Evolutionary conservation across 495 filamentous ascomycete genomes (phyloP), one percentile per base, ranked within the genome.

Genomic region (Hypomontagnella submonticulosa): DNA sequence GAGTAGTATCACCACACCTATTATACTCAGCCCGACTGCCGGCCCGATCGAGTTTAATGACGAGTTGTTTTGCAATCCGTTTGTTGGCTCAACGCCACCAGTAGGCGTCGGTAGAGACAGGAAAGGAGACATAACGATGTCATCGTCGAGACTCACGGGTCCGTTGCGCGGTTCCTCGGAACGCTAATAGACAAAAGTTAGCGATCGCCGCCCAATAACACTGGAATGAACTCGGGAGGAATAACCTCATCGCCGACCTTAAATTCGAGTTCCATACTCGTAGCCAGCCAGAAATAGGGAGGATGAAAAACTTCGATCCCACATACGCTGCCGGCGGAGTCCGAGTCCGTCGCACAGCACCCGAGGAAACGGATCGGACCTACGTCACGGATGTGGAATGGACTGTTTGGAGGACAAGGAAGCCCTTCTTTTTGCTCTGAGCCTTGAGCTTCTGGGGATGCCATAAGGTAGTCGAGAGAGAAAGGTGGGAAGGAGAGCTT

Each of bases 321-420:
- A 19, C 75, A 79, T 18, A 63, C 54, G 5, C 64, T 70, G 12
- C 65, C 66, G 8, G 51, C 51, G 13, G 53, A 16, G 50, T 75
- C 77, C 2, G 76, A 75, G 18, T 77, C 20, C 47, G 48, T 61
- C 27, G 57, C 69, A 44, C 76, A 77, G 51, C 76, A 79, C 0
- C 76, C 76, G 5, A 79, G 12, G 41, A 79, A 79, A 23, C 67
- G 50, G n/a, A 47, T 38, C 4, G 27, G 43, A 4, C 36, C 57
- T 7, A 66, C 50, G 9, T 48, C 32, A 57, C 76, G 77, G 16
- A 72, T 69, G 51, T 79, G 71, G 50, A 73, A 75, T 0, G 20
- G 20, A 36, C 76, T 71, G n/a, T 56, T 68, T 0, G 0, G 48
- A 8, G 76, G 75, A 41, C 76, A 79, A 3, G 61, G 65, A 6